phyloP scores from a whole-genome alignment of 345 rosid species.

The Garcia nutans region DNA sequence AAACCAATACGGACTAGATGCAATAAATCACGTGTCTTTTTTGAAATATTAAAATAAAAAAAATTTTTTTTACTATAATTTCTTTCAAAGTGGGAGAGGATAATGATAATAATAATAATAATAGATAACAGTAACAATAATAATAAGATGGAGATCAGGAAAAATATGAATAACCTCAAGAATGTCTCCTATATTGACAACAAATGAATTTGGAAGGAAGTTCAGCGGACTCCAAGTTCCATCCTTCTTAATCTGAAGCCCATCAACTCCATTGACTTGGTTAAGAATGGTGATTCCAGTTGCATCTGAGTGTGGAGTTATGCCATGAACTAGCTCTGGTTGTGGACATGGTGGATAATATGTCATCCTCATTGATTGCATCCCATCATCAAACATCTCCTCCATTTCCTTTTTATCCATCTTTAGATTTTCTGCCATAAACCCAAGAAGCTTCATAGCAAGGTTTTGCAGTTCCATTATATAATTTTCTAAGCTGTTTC shows the following conservation, averaged over 20 bases:
- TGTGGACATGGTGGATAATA: slow-evolving; percentile 29
- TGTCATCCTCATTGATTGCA: slow-evolving; percentile 34
- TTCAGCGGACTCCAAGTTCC: slow-evolving; percentile 24
- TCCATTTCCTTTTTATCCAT: slow-evolving; percentile 24
- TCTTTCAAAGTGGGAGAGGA: not conserved
- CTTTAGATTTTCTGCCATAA: slow-evolving; percentile 23
- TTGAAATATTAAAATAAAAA: not conserved
- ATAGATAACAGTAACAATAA: too few species aligned
- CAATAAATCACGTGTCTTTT: not conserved
- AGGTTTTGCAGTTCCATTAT: slow-evolving; percentile 29
- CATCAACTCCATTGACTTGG: slow-evolving; percentile 29
- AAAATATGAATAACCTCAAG: slow-evolving; percentile 18
- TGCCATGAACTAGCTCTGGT: slow-evolving; percentile 19
- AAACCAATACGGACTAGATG: not conserved
- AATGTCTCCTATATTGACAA: slow-evolving; percentile 29
- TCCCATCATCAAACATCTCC: slow-evolving; percentile 39
- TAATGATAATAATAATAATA: too few species aligned
- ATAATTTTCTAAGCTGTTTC: slow-evolving; percentile 31
- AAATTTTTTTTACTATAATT: too few species aligned
- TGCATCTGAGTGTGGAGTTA: slow-evolving; percentile 24
- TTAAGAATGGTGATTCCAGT: slow-evolving; percentile 26
- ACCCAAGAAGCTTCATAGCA: slow-evolving; percentile 27
- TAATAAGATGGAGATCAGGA: not conserved
- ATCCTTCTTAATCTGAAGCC: slow-evolving; percentile 19
- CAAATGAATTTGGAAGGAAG: slow-evolving; percentile 22